phyloP scores from a whole-genome alignment of 2,329 filamentous ascomycete species.

The Fusarium acutatum region DNA sequence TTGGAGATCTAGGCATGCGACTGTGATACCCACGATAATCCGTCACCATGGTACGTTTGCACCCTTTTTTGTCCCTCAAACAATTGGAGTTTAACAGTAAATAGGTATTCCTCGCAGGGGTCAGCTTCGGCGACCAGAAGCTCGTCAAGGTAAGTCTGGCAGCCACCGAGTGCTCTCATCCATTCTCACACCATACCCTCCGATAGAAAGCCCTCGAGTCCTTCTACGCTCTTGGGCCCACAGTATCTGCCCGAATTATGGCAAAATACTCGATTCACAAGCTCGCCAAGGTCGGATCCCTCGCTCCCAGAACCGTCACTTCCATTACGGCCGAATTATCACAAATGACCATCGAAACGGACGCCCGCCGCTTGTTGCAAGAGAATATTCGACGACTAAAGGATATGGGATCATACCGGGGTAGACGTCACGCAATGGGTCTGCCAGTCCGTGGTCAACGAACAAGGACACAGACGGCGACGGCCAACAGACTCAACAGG shows the following conservation, averaged over 20 bases:
- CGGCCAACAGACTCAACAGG: conserved; percentile 69
- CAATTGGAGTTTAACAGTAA: neutral
- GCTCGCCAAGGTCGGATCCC: conserved; percentile 76
- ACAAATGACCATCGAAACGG: conserved; percentile 93
- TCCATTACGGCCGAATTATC: conserved; percentile 86
- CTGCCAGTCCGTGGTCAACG: conserved; percentile 90
- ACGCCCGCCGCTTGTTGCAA: conserved; percentile 77
- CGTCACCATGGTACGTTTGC: conserved; percentile 35
- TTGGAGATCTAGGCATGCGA: conserved; percentile 36
- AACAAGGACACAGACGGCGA: conserved; percentile 78
- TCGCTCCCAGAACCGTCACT: conserved; percentile 80
- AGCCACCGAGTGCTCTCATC: neutral
- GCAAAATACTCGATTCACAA: conserved; percentile 90
- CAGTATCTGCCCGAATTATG: conserved; percentile 77
- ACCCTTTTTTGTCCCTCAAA: neutral
- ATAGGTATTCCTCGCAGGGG: conserved; percentile 84
- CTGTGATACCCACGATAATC: conserved; percentile 29
- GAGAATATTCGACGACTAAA: conserved; percentile 88
- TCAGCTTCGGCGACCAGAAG: conserved; percentile 84
- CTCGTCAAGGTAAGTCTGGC: conserved; percentile 77
- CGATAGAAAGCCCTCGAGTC: conserved; percentile 75
- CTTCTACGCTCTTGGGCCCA: conserved; percentile 86
- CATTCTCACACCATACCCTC: conserved; percentile 16
- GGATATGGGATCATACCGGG: conserved; percentile 91
- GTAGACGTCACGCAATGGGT: conserved; percentile 90